Evolutionary conservation across 2,329 filamentous ascomycete genomes (phyloP), one percentile per base, ranked within the genome.

Genomic region (Nannizziopsis arthrosporioides): DNA sequence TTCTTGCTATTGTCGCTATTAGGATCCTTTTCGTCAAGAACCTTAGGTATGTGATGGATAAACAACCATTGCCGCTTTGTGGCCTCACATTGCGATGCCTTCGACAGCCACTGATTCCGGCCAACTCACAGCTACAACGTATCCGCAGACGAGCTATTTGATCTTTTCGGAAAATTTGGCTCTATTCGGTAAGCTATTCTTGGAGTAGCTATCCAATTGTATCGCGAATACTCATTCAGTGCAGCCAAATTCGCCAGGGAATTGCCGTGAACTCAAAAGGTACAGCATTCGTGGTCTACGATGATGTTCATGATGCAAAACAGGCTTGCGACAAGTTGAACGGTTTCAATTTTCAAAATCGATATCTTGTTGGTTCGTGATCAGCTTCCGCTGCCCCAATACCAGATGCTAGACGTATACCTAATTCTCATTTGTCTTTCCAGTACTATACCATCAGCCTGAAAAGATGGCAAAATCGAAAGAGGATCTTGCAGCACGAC

Each of bases 1-100:
- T 6, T 36, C 19, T 35, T 38, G 31, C 14, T 17, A 35, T 30
- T 7, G 12, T 15, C 19, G 22, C 43, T 19, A 19, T 47, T 59
- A 94, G 90, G 82, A 90, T 92, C 83, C 85, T 98, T 76, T 96
- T 96, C 80, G 90, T 96, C 64, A 96, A 96, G 86, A 96, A 98
- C 80, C 80, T 96, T 75, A 94, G 85, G 87, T 93, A 70, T 59
- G 75, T 42, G 22, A 35, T 34, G 15, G 34, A 15, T 44, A 2
- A 12, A 34, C 31, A 22, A 39, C 27, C n/a, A 15, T 8, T 6
- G 11, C 11, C 15, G 43, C 12, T 10, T 18, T 27, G 11, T 38
- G 2, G 6, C 32, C 2, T 5, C 17, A 10, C 10, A 42, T 48
- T n/a, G 44, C 30, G 27, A 22, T 19, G 34, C 39, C 2, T 19